A percentile compares a stretch with the other conserved stretches of the same genome.
Conservation (phyloP, 345 rosid genomes). For the Gossypium herbaceum region DNA sequence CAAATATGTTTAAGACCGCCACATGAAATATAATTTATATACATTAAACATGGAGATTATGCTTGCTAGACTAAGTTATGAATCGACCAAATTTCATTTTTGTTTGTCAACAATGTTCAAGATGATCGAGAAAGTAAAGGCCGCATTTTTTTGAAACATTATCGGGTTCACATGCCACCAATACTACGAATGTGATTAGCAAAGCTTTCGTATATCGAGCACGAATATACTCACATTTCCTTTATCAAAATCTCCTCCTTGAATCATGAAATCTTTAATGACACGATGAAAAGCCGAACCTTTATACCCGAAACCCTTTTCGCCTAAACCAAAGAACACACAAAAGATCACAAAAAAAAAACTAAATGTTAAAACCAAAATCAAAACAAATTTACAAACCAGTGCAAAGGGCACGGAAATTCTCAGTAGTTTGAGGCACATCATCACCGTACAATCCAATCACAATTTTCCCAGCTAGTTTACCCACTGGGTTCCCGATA, state of each 20-base stretch:
- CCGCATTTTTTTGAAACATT: background rate
- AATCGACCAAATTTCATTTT: background rate
- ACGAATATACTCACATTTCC: conserved; percentile 67
- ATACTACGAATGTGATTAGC: background rate
- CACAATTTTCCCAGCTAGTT: conserved; percentile 79
- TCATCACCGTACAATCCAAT: conserved; percentile 94
- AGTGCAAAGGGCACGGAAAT: conserved; percentile 94
- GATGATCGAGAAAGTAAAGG: background rate
- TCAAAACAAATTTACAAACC: conserved; percentile 35
- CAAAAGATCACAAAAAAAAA: background rate
- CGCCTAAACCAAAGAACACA: conserved; percentile 45
- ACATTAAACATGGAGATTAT: background rate
- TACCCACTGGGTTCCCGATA: conserved; percentile 89
- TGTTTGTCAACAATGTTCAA: background rate
- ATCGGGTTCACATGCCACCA: background rate
- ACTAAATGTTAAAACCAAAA: background rate
- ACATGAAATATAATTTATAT: background rate
- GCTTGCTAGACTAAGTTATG: background rate
- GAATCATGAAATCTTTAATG: conserved; percentile 96
- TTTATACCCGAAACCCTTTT: conserved; percentile 94
- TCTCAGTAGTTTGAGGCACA: conserved; percentile 92
- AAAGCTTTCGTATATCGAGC: background rate
- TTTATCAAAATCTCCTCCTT: conserved; percentile 97
- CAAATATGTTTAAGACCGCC: background rate
- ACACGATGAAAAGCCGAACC: conserved; percentile 83